Evolutionary conservation across 169 alveolate species (phyloP).

Genomic region (Eimeria zaria): DNA sequence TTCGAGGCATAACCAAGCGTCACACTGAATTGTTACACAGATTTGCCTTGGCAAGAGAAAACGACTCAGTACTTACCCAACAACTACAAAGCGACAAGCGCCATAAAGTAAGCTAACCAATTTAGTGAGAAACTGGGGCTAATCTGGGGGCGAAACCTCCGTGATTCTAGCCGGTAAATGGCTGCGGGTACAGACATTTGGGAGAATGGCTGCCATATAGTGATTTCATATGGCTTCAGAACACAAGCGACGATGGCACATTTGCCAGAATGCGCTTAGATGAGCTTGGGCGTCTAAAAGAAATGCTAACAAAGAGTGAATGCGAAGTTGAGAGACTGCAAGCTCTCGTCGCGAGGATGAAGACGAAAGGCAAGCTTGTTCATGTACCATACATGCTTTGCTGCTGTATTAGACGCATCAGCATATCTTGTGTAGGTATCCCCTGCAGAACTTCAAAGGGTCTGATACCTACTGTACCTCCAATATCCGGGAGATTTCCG

Average conservation of each 20-base stretch:
- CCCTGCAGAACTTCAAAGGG: not conserved
- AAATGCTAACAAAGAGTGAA: slow-evolving; percentile 1
- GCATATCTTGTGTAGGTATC: no score
- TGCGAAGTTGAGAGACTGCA: slow-evolving; percentile 28
- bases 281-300: slow-evolving; percentile 42
- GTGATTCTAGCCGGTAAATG: no score
- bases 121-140: not conserved
- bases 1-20: slow-evolving; percentile 35
- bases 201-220: not conserved
- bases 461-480: not conserved
- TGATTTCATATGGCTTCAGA: not conserved
- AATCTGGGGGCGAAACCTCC: not conserved
- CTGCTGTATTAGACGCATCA: not conserved
- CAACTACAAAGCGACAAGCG: slow-evolving; percentile 57
- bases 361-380: slow-evolving; percentile 59
- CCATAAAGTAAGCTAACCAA: slow-evolving; percentile 10
- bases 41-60: slow-evolving; percentile 50
- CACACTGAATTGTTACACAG: slow-evolving; percentile 56
- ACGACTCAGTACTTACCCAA: slow-evolving; percentile 30
- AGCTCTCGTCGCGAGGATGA: slow-evolving; percentile 5
- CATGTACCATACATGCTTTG: not conserved
- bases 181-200: not conserved
- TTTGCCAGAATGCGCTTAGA: slow-evolving; percentile 34
- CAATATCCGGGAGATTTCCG: not conserved
- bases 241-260: slow-evolving; percentile 71